These are phyloP conservation scores for Cladophialophora carrionii DNA, from an alignment of 2,329 filamentous ascomycete genomes.

Conservation along the genomic window DNA sequence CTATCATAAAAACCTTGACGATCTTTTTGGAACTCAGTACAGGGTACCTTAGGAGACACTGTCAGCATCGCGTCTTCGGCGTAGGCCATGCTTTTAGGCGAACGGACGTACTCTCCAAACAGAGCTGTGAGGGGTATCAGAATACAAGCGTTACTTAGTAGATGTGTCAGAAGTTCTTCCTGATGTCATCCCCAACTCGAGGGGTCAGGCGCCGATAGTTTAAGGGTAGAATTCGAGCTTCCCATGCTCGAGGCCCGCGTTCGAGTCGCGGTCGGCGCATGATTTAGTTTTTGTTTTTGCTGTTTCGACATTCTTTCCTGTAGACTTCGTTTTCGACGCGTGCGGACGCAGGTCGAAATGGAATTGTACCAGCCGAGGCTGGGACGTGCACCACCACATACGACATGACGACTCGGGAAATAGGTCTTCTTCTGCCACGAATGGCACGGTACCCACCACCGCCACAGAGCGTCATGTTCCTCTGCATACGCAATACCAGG, in stretches of 20 bases:
- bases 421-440: too few species aligned
- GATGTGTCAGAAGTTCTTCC: too few species aligned
- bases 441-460: too few species aligned
- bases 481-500: background rate
- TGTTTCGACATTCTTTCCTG: background rate
- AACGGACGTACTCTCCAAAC: background rate
- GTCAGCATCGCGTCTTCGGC: background rate
- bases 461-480: too few species aligned
- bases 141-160: background rate
- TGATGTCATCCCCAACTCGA: background rate
- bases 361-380: too few species aligned
- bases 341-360: too few species aligned
- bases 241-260: conserved; percentile 40
- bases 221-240: conserved; percentile 41
- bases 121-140: background rate
- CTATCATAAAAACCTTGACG: background rate
- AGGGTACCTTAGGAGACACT: too few species aligned
- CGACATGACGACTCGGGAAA: too few species aligned
- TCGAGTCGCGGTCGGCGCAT: conserved; percentile 32
- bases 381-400: too few species aligned
- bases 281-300: conserved; percentile 11
- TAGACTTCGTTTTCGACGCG: too few species aligned
- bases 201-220: conserved; percentile 35
- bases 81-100: too few species aligned
- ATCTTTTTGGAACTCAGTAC: background rate